Percentiles rank a stretch among this genome's conserved stretches.
Evolutionary conservation across 257 asterid species (phyloP).

Genomic region (Galeopsis tetrahit): DNA sequence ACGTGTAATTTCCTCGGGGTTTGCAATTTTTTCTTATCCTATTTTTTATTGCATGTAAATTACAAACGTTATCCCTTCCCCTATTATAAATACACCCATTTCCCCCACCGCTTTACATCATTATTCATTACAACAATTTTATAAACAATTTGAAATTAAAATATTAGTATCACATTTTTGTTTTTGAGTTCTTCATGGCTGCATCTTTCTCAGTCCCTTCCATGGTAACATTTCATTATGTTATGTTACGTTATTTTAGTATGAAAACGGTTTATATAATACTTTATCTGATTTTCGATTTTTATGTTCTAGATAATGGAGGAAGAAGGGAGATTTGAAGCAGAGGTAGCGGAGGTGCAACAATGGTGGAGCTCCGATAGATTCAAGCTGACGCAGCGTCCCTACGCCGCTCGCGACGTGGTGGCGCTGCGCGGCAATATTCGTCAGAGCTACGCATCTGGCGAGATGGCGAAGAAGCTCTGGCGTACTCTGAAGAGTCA

Average conservation of each 20-base stretch:
- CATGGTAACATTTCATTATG: no score
- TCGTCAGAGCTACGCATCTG: conserved; percentile 74
- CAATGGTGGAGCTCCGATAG: conserved; percentile 98
- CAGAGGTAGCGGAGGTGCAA: conserved; percentile 91
- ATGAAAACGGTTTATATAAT: no score
- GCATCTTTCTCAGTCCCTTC: conserved; percentile 88
- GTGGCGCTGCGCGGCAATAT: conserved; percentile 87
- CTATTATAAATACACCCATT: conserved; percentile 51
- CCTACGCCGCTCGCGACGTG: conserved; percentile 92
- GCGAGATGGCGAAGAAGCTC: conserved; percentile 88
- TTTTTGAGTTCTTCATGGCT: conserved; percentile 78
- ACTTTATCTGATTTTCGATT: neutral
- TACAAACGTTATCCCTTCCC: conserved; percentile 30
- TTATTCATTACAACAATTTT: conserved; percentile 24
- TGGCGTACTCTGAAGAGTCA: conserved; percentile 94
- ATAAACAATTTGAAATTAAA: conserved; percentile 11
- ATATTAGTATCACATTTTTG: neutral
- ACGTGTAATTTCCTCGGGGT: conserved; percentile 45
- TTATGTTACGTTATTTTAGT: no score
- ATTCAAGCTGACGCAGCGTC: conserved; percentile 80
- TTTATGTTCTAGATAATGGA: conserved; percentile 69
- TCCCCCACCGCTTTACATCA: conserved; percentile 32
- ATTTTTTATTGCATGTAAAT: neutral
- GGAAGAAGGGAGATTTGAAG: conserved; percentile 87
- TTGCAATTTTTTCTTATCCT: conserved; percentile 45